Conservation (phyloP, 2,329 filamentous ascomycete genomes). For the Leptographium radiaticola region DNA sequence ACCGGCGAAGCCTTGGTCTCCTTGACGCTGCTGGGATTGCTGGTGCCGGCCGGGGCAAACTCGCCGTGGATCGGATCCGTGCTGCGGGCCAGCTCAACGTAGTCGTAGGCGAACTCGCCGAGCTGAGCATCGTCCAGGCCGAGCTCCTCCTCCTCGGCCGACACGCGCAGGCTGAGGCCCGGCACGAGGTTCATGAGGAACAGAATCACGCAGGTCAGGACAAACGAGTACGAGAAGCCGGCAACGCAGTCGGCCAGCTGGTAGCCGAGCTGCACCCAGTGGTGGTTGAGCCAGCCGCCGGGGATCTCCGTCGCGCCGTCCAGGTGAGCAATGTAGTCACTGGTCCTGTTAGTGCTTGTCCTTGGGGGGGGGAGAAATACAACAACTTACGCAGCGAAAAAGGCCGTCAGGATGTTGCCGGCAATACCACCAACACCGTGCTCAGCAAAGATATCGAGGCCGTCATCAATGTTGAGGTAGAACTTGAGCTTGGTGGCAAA, state of each 20-base stretch:
- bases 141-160: conserved; percentile 53
- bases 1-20: background rate
- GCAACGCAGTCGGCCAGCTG: conserved; percentile 57
- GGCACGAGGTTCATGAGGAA: conserved; percentile 60
- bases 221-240: conserved; percentile 52
- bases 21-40: conserved; percentile 13
- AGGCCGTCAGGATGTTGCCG: conserved; percentile 64
- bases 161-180: conserved; percentile 54
- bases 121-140: conserved; percentile 64
- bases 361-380: background rate
- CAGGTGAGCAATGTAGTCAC: conserved; percentile 58
- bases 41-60: conserved; percentile 10
- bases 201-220: conserved; percentile 54
- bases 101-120: conserved; percentile 75
- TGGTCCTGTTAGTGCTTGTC: conserved; percentile 15
- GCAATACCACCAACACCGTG: conserved; percentile 75
- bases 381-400: conserved; percentile 54
- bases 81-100: conserved; percentile 58
- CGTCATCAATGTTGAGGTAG: conserved; percentile 65
- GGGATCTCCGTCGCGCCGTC: conserved; percentile 48
- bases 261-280: conserved; percentile 59
- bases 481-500: conserved; percentile 77
- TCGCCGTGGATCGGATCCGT: conserved; percentile 20
- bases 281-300: conserved; percentile 59
- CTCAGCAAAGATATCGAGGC: conserved; percentile 83